Evolutionary conservation across 345 rosid species (phyloP), one percentile per base, ranked within the genome.

Genomic region (Salix arbutifolia): DNA sequence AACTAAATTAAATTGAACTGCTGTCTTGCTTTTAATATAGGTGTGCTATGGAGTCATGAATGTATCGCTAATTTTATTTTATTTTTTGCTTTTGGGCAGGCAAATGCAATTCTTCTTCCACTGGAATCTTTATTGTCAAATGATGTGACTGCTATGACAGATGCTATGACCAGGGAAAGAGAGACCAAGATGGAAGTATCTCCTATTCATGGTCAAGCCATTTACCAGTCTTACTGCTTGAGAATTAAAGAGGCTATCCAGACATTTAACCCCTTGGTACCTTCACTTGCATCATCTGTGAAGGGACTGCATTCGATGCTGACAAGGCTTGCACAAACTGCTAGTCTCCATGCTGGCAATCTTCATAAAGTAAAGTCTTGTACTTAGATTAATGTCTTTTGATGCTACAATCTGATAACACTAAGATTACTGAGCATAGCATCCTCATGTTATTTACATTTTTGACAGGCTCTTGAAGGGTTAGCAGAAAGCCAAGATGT

Each of bases 131-230:
- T 85, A 56, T 85, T 92, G 84, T 88, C 98, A 46, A 90, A 92
- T 83, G 98, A 94, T 84, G 97, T 90, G 38, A 84, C 90, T 78
- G 92, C 93, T 67, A 94, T 94, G 91, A 85, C 91, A 44, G 96
- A 92, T 84, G 92, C 94, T 66, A 87, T 92, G 80, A 79, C 87
- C 37, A 86, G 83, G 80, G 97, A 89, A 83, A 85, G 84, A 79
- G 98, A 94, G 88, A 84, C 88, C 67, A 91, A 90, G 80, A 79
- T 82, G 82, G 98, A 92, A 83, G 90, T 91, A 77, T 92, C 89
- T 68, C 93, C 93, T 50, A 88, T 92, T 73, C 97, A 92, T 83
- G 97, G 97, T 77, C 96, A 92, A 81, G 96, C 94, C 38, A 92
- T 94, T 80, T 92, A 92, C 83, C 96, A 91, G 82, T 92, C 98